These are phyloP conservation scores for Bipolaris cookei DNA, from an alignment of 2,329 filamentous ascomycete genomes.

Conservation along the genomic window DNA sequence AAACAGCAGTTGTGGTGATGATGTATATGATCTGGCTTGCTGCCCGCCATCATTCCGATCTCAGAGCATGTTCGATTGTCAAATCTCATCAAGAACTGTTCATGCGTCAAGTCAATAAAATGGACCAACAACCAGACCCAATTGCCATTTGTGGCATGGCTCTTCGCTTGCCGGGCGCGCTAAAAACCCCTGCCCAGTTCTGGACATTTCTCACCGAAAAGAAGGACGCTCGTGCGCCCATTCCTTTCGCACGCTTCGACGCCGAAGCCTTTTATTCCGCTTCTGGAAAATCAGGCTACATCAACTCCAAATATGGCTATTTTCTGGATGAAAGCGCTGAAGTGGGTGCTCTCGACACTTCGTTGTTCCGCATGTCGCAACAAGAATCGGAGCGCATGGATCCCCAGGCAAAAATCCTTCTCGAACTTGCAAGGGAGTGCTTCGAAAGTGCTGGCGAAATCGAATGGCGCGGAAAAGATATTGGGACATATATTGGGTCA, in stretches of 20 bases:
- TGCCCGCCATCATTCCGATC: too few relatives aligned
- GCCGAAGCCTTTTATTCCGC: constrained; percentile 17
- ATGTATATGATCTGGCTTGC: too few relatives aligned
- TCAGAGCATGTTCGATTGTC: too few relatives aligned
- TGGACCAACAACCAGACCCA: background rate
- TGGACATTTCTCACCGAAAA: constrained; percentile 38
- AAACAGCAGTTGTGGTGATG: too few relatives aligned
- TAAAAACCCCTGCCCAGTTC: constrained; percentile 24
- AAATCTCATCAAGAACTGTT: too few relatives aligned
- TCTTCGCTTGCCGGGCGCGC: constrained; percentile 27
- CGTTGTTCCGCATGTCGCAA: background rate
- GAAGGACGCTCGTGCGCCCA: background rate
- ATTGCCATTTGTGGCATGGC: constrained; percentile 35
- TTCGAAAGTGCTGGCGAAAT: background rate
- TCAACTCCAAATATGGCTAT: constrained; percentile 20
- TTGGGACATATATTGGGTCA: constrained; percentile 39
- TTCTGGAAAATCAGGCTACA: constrained; percentile 22
- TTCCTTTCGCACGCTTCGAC: constrained; percentile 12
- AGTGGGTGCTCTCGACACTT: background rate
- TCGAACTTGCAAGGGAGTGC: background rate
- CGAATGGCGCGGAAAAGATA: constrained; percentile 30
- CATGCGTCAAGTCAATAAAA: too few relatives aligned
- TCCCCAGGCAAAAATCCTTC: background rate
- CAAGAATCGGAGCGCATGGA: background rate
- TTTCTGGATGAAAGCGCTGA: constrained; percentile 19